Evolutionary conservation across 192 early-diverging fungal species (phyloP), one percentile per base, ranked within the genome.

Genomic region (Gryganskiella cystojenkinii): DNA sequence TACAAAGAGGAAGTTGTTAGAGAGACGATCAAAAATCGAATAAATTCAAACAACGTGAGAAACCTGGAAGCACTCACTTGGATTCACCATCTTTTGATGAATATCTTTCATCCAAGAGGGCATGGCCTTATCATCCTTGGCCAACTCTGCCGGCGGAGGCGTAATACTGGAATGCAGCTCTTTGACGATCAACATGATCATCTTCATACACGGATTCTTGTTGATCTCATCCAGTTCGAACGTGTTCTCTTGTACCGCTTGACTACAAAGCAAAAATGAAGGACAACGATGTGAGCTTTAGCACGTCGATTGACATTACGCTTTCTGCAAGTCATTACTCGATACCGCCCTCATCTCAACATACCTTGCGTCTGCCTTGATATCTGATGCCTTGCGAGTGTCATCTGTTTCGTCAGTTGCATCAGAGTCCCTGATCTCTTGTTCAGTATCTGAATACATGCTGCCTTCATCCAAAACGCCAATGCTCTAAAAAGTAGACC

Each of bases 31-130:
- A 62, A 47, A 43, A 43, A 25, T 45, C 43, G 10, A 43, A 59
- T 10, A 15, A 37, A 33, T 13, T 14, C 28, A 0, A 10, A 35
- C 31, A 10, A 33, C 17, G 42, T 13, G 52, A 13, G 13, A 31
- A 59, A 27, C 30, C 11, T 31, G 28, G 46, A 33, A 14, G n/a
- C 34, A 67, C 34, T 54, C 81, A 83, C 86, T 73, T 15, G 33
- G 63, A 52, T 65, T 64, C 17, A 59, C 67, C 45, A 91, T 83
- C 52, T 86, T 88, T 19, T 63, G 67, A n/a, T 80, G 40, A 7
- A 93, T 68, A 47, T 84, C 84, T 9, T 79, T 74, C 87, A 93
- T 93, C 91, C 92, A 94, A 3, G 49, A 31, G 1, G 90, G 89
- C 86, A 91, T 88, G 17, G 46, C 37, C 2, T 42, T 51, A 5